Conservation (phyloP, 768 basidiomycete species). For the Collybia sordida region DNA sequence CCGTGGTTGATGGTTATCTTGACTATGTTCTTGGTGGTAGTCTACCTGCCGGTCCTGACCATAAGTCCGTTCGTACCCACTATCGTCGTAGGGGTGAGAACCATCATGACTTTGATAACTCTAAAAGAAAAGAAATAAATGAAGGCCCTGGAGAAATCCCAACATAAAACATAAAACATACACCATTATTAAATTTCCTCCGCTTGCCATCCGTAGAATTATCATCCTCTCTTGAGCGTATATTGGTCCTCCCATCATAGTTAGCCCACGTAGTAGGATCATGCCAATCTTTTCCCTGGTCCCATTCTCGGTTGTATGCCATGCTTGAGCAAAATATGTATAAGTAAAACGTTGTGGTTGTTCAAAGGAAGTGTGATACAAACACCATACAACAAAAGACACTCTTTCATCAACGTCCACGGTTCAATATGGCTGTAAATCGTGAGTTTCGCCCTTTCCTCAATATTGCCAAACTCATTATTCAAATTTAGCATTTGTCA, state of each 20-base stretch:
- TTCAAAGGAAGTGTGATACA: constrained; percentile 37
- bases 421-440: constrained; percentile 75
- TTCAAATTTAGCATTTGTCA: constrained; percentile 49
- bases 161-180: constrained; percentile 31
- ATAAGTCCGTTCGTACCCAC: constrained; percentile 26
- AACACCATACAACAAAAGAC: constrained; percentile 29
- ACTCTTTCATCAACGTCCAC: constrained; percentile 21
- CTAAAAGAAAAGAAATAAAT: constrained; percentile 5
- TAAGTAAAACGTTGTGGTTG: constrained; percentile 17
- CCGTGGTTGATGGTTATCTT: constrained; percentile 52
- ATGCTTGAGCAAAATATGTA: constrained; percentile 30
- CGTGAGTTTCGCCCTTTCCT: constrained; percentile 34
- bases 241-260: constrained; percentile 35
- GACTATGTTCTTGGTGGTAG: constrained; percentile 45
- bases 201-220: constrained; percentile 71
- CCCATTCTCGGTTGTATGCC: constrained; percentile 87
- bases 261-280: constrained; percentile 44
- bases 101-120: constrained; percentile 51
- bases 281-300: constrained; percentile 72
- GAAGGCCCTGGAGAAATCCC: not conserved
- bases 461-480: constrained; percentile 6
- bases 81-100: constrained; percentile 48
- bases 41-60: constrained; percentile 30
- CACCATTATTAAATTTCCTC: constrained; percentile 77
- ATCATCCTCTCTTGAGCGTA: constrained; percentile 67